A percentile compares a stretch with the other conserved stretches of the same genome.
Evolutionary conservation across 768 basidiomycete genomes (phyloP).

Genomic region (Arthromyces matolae): DNA sequence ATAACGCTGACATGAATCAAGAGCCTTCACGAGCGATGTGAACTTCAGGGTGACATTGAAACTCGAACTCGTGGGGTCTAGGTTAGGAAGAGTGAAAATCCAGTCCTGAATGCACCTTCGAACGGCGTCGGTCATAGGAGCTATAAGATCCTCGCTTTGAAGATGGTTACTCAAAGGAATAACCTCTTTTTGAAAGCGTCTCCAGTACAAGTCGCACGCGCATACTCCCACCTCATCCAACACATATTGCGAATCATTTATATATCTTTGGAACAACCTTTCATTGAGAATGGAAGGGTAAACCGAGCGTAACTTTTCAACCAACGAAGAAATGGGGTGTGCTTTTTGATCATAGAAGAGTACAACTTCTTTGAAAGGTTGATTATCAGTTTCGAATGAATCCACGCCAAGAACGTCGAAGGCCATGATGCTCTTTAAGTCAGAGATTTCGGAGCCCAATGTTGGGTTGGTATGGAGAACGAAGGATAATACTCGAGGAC

Average conservation of each 20-base stretch:
- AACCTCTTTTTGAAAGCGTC: slow-evolving; percentile 44
- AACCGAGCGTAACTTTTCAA: slow-evolving; percentile 43
- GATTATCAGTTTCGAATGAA: slow-evolving; percentile 27
- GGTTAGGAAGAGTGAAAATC: slow-evolving; percentile 62
- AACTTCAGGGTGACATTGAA: slow-evolving; percentile 74
- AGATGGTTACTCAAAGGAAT: too few species aligned
- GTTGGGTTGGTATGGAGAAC: slow-evolving; percentile 23
- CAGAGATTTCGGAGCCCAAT: slow-evolving; percentile 31
- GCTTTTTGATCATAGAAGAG: slow-evolving; percentile 47
- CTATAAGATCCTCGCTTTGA: slow-evolving; percentile 21
- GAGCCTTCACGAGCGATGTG: slow-evolving; percentile 51
- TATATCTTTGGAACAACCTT: slow-evolving; percentile 35
- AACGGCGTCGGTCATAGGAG: slow-evolving; percentile 22
- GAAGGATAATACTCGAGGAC: slow-evolving; percentile 40
- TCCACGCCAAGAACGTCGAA: slow-evolving; percentile 36
- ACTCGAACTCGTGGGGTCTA: slow-evolving; percentile 49
- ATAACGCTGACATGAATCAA: slow-evolving; percentile 50
- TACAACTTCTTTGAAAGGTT: slow-evolving; percentile 44
- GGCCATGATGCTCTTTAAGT: slow-evolving; percentile 37
- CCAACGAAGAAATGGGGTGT: slow-evolving; percentile 35
- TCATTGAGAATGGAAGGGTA: slow-evolving; percentile 31
- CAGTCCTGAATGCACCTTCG: slow-evolving; percentile 52
- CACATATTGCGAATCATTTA: slow-evolving; percentile 43
- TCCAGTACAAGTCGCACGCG: slow-evolving; percentile 70
- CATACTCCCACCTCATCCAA: slow-evolving; percentile 59